phyloP scores from a whole-genome alignment of 495 filamentous ascomycete species.

The Neohortaea acidophila region DNA sequence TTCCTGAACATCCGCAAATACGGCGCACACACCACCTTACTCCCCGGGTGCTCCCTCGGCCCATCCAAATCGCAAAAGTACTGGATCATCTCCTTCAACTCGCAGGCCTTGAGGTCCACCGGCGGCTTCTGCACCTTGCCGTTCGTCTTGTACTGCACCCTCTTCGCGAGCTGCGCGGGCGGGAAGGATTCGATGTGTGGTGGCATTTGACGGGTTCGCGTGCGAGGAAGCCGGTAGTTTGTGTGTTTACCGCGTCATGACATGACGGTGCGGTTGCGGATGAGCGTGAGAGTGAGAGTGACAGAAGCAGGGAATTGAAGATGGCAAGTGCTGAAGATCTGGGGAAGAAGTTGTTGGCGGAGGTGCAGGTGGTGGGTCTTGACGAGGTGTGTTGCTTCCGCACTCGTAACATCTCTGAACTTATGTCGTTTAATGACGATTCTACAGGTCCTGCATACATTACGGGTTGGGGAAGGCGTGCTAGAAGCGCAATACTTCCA shows the following conservation, averaged over 20 bases:
- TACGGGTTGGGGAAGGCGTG: conserved; percentile 27
- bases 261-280: conserved; percentile 1
- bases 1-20: conserved; percentile 63
- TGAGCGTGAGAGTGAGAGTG: conserved; percentile 1
- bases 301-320: conserved; percentile 17
- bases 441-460: conserved; percentile 3
- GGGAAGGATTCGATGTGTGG: conserved; percentile 44
- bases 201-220: conserved; percentile 33
- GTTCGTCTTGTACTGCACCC: conserved; percentile 33
- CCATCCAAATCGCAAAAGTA: conserved; percentile 58
- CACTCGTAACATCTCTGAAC: background rate
- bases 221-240: background rate
- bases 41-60: conserved; percentile 33
- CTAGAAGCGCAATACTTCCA: conserved; percentile 24
- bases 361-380: conserved; percentile 48
- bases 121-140: conserved; percentile 37
- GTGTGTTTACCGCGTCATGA: background rate
- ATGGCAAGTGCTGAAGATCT: conserved; percentile 34
- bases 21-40: conserved; percentile 53
- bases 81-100: conserved; percentile 63
- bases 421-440: background rate
- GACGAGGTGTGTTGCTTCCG: conserved; percentile 35
- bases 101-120: conserved; percentile 51
- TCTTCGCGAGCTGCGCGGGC: conserved; percentile 33
- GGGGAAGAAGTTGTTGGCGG: conserved; percentile 48